Base-by-base conservation (phyloP, 2,329 filamentous ascomycete genomes). In the Cadophora sp. region DNA sequence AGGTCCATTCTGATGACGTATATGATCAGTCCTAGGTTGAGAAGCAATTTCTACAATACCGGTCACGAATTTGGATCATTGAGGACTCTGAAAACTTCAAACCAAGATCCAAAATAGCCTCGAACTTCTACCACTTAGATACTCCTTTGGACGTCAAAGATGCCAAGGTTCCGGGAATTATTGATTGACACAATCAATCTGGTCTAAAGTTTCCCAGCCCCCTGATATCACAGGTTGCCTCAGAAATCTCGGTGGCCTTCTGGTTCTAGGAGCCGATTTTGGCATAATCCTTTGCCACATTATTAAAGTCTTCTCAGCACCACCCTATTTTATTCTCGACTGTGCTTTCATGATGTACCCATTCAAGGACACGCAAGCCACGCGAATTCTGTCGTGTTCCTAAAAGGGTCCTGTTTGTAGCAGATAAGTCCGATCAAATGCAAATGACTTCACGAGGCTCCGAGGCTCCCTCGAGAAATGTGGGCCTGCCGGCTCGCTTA, bases 81-180 rank as follows among this genome's bases (percentile, higher is more conserved):
- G n/a, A 8, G 12, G 14, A 43, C 1, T 4, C 22, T 43, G 14
- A 40, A n/a, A 6, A 59, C 31, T 4, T 22, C 34, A 6, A 24
- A 19, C 56, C 56, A 24, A 7, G 31, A 14, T 59, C 24, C 22
- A 27, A 8, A 26, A 59, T 43, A 16, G 34, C 34, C 22, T 43
- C 56, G 22, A 58, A 40, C 9, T 59, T 55, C 31, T 66, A 66
- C 37, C 40, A 40, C 19, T 9, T 22, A 37, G 64, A 61, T 51
- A 67, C 60, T 40, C 65, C 60, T 9, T 43, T 27, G 11, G 26
- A 53, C 2, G 48, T 65, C 14, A 72, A 69, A 40, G 63, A 73
- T 68, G 71, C 70, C 19, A 69, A 72, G 62, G 70, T 73, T 67
- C 3, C 6, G 53, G 26, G 6, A 12, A n/a, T n/a, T n/a, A n/a